Conservation (phyloP, 768 basidiomycete species). For the Lepiota subincarnata region DNA sequence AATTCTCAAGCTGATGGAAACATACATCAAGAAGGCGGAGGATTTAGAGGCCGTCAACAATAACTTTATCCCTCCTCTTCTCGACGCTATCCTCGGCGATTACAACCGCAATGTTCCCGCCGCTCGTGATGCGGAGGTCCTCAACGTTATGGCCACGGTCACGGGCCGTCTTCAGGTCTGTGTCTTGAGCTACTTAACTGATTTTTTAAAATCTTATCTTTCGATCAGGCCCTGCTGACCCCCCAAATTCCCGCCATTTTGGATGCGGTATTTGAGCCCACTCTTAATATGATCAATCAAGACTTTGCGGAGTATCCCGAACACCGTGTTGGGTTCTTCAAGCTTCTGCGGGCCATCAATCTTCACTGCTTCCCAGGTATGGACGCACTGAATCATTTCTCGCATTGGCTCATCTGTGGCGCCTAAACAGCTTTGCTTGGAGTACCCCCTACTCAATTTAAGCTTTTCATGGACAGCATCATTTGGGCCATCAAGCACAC, state of each 20-base stretch:
- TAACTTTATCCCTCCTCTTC: slow-evolving; percentile 89
- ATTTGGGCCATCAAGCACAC: slow-evolving; percentile 99
- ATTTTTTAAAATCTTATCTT: slow-evolving; percentile 14
- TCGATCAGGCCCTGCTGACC: slow-evolving; percentile 68
- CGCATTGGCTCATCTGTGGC: slow-evolving; percentile 9
- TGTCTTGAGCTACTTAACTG: slow-evolving; percentile 15
- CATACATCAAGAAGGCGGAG: slow-evolving; percentile 95
- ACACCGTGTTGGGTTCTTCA: slow-evolving; percentile 96
- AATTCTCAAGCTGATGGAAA: slow-evolving; percentile 95
- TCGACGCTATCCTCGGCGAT: slow-evolving; percentile 97
- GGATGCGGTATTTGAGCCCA: slow-evolving; percentile 96
- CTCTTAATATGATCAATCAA: slow-evolving; percentile 98
- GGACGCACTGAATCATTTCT: slow-evolving; percentile 16
- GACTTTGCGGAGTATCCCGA: slow-evolving; percentile 99
- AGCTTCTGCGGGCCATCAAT: slow-evolving; percentile 89
- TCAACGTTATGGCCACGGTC: slow-evolving; percentile 97
- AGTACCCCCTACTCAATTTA: slow-evolving; percentile 91
- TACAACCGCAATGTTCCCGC: slow-evolving; percentile 92
- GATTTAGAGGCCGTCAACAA: slow-evolving; percentile 90
- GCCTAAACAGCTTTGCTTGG: slow-evolving; percentile 63
- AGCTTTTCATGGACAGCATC: slow-evolving; percentile 96
- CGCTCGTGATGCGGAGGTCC: slow-evolving; percentile 93
- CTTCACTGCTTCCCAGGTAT: slow-evolving; percentile 91
- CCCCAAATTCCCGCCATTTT: slow-evolving; percentile 93
- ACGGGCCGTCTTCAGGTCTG: slow-evolving; percentile 83